Evolutionary conservation across 352 stramenopile species (phyloP), one percentile per base, ranked within the genome.

Genomic region (Pythium aristosporum): DNA sequence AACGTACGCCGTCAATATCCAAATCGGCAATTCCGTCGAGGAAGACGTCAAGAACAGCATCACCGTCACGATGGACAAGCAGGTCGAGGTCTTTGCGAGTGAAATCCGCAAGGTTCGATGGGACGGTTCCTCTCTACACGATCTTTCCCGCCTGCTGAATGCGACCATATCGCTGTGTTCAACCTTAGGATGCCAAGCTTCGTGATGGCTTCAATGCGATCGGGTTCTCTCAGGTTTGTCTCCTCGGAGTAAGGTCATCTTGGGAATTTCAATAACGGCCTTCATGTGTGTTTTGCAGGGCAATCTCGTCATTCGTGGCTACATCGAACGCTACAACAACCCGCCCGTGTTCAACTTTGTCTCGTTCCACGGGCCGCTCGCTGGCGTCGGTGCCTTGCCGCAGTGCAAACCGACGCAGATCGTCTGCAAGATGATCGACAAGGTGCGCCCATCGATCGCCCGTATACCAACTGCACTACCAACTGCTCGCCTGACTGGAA

Each of bases 31-130:
- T 15, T 91, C 77, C 1, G 76, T 93, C 36, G 56, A 67, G 1
- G 79, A 95, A 63, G 95, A 98, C 68, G 87, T 94, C 20, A 80
- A 86, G n/a, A 98, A 98, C 74, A 97, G 90, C 46, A 98, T 96
- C 69, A 87, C 98, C 57, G 65, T 97, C 56, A 97, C 79, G 16
- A 97, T 98, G 91, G 80, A 98, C 67, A 82, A 83, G 11, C 87
- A 92, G 51, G 80, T 97, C 12, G 89, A 97, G 20, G 69, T 89
- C 49, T 98, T 98, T 76, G 91, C 94, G 1, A 67, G 79, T n/a
- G 75, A 79, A 50, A 79, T 98, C 34, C 69, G 64, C 61, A 61
- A 80, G 72, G 85, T 94, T 51, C 23, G 63, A 11, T 39, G 28
- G 36, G 11, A 41, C 11, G 41, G 30, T 43, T 43, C 41, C 5